Percentiles rank a stretch among this genome's conserved stretches.
These are phyloP conservation scores for Yamadazyma trypodendri DNA, from an alignment of 1,139 yeast genomes.

Conservation along the genomic window DNA sequence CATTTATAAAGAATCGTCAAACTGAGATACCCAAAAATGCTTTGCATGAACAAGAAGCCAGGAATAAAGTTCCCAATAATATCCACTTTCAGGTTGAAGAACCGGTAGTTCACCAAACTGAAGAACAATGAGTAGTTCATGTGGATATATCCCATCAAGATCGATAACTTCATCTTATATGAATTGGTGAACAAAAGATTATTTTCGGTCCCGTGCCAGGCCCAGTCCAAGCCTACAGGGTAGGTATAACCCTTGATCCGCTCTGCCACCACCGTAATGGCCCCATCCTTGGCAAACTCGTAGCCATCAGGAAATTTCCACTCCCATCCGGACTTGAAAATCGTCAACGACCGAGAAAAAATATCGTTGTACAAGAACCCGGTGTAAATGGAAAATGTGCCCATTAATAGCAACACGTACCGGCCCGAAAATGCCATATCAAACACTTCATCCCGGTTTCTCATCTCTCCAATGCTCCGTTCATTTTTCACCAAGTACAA, in stretches of 20 bases:
- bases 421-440: conserved; percentile 96
- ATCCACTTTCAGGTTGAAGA: conserved; percentile 76
- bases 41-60: conserved; percentile 90
- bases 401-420: conserved; percentile 88
- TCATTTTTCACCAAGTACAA: conserved; percentile 70
- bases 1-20: conserved; percentile 88
- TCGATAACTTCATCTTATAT: conserved; percentile 93
- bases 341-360: conserved; percentile 84
- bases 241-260: conserved; percentile 57
- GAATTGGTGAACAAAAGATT: conserved; percentile 87
- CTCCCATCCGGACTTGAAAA: conserved; percentile 86
- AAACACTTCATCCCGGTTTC: conserved; percentile 84
- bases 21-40: conserved; percentile 89
- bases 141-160: conserved; percentile 90
- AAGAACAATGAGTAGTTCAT: conserved; percentile 90
- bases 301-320: conserved; percentile 71
- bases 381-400: conserved; percentile 87
- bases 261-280: conserved; percentile 54
- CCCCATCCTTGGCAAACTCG: conserved; percentile 53
- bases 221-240: conserved; percentile 85
- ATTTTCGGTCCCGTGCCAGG: conserved; percentile 98
- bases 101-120: conserved; percentile 77
- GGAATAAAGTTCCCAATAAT: conserved; percentile 93
- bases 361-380: conserved; percentile 92
- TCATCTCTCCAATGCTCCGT: conserved; percentile 56